These are phyloP conservation scores for Ambrosia hybrid DNA, from an alignment of 140 eudicot species.

Conservation along the genomic window DNA sequence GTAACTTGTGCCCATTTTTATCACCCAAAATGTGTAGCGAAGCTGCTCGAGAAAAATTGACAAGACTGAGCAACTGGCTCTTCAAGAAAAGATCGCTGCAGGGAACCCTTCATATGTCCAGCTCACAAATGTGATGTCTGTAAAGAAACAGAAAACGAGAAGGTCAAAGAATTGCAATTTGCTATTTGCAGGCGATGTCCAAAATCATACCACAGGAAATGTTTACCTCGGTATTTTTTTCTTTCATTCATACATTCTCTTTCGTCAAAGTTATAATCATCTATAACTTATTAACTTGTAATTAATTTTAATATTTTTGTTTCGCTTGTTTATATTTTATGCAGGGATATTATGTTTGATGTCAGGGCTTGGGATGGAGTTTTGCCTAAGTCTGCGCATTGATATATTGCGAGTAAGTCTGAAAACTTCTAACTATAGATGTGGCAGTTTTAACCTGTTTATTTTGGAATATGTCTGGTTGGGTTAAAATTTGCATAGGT, in stretches of 20 bases:
- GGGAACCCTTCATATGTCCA: conserved; percentile 89
- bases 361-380: conserved; percentile 84
- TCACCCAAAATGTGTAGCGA: conserved; percentile 89
- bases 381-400: conserved; percentile 56
- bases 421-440: conserved; percentile 2
- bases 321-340: not conserved
- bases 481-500: not conserved
- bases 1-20: conserved; percentile 89
- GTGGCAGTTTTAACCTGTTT: not conserved
- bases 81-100: conserved; percentile 45
- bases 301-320: not conserved
- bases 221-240: conserved; percentile 63
- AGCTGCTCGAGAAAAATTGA: conserved; percentile 45
- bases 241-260: not conserved
- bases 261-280: not conserved
- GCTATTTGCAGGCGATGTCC: conserved; percentile 97
- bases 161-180: conserved; percentile 55
- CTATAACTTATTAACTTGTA: not conserved
- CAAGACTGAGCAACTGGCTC: conserved; percentile 44
- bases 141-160: conserved; percentile 60
- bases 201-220: conserved; percentile 78
- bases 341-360: conserved; percentile 61
- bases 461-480: not conserved
- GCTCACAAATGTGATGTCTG: conserved; percentile 68
- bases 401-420: conserved; percentile 85